Base-by-base conservation (phyloP, 441 rosid species). In the Pelargonium australe region DNA sequence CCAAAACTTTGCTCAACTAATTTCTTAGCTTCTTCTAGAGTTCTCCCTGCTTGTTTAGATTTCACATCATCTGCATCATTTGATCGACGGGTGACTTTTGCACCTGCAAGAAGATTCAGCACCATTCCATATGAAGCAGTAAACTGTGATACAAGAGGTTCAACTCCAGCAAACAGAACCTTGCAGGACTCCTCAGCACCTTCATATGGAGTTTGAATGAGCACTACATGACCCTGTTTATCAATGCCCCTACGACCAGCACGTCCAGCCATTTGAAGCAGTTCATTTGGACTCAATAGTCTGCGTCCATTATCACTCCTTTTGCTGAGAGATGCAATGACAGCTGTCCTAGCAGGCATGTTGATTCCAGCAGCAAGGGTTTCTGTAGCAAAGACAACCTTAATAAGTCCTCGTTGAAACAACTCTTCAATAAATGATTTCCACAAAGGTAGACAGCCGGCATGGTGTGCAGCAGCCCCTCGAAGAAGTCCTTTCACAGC, bases 41-140 rank as follows among this genome's bases (percentile, higher is more conserved):
- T 91, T 75, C 91, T 87, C 74, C 93, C 91, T 72, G 86, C 86
- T 80, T 71, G 85, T 65, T 79, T 80, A 65, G 81, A 76, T 77
- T 82, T 83, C 58, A 66, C 76, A 20, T 80, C 89, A 61, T 72
- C 85, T 6, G 81, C 80, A 69, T 87, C 92, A 68, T 68, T 81
- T 74, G 86, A 80, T 58, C 77, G 75, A 74, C 80, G 86, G 53
- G 88, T 87, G 62, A 89, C 86, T 82, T 85, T 91, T 31, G 88
- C 70, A 13, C 97, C 97, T 31, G 91, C 90, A 68, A 94, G 84
- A 71, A 94, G 94, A 84, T 94, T 94, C 70, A 94, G 80, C 72
- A 89, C 99, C 97, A 94, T 91, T 60, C 99, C 99, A 73, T 94
- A 91, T 41, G 99, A 94, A 84, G 99, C 97, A 79, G 94, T 86